Conservation (phyloP, 805 yeast species). For the Metschnikowia dekortorum region DNA sequence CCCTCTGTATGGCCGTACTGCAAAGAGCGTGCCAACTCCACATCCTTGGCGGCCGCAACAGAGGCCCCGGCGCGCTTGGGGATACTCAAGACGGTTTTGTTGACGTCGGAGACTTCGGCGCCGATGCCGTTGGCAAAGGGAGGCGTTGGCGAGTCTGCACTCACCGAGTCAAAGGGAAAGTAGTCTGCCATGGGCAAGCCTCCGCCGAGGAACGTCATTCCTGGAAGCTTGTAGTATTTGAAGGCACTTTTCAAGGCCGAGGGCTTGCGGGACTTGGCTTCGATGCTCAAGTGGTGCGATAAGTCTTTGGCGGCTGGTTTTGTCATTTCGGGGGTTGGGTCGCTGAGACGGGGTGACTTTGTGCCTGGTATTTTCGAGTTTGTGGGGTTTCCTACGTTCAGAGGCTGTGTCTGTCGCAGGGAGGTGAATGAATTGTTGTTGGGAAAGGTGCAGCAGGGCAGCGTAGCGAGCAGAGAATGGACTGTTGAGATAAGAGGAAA, state of each 20-base stretch:
- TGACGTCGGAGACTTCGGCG: constrained; percentile 45
- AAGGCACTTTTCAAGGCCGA: constrained; percentile 85
- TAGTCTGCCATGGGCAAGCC: constrained; percentile 89
- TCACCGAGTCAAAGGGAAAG: constrained; percentile 83
- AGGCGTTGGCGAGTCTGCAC: constrained; percentile 69
- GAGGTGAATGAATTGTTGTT: too few relatives aligned
- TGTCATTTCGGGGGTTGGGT: constrained; percentile 15
- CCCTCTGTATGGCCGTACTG: constrained; percentile 91
- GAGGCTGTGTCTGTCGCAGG: too few relatives aligned
- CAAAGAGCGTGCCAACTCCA: constrained; percentile 78
- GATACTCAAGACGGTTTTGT: constrained; percentile 40
- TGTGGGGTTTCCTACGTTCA: too few relatives aligned
- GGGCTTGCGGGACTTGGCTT: constrained; percentile 68
- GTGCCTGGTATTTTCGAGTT: too few relatives aligned
- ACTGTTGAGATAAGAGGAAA: too few relatives aligned
- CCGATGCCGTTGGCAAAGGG: constrained; percentile 80
- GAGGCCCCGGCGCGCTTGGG: constrained; percentile 29
- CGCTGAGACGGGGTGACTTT: too few relatives aligned
- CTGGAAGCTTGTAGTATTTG: constrained; percentile 67
- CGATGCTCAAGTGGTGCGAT: constrained; percentile 68
- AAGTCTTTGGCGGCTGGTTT: constrained; percentile 59
- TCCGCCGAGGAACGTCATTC: constrained; percentile 87
- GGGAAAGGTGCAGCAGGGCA: too few relatives aligned
- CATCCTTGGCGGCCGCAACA: constrained; percentile 34
- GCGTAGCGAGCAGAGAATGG: too few relatives aligned